Evolutionary conservation across 2,329 filamentous ascomycete species (phyloP), one percentile per base, ranked within the genome.

Genomic region (Aspergillus terreus): DNA sequence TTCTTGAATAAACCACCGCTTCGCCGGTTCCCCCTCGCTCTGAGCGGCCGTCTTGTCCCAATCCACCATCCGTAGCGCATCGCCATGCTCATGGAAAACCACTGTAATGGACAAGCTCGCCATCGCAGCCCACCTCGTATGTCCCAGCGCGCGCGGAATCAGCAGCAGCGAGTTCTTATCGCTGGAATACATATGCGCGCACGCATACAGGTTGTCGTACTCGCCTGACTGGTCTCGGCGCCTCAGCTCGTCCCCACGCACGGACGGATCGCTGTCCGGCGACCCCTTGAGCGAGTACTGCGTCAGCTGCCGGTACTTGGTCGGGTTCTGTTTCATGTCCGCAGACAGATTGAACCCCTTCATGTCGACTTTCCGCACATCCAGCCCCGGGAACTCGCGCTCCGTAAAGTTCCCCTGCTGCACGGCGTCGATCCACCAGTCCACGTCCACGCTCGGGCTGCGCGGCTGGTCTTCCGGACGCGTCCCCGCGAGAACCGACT

Each of bases 131-230:
- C 68, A 74, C 6, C 63, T 55, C 35, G 71, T 64, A 21, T 75
- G 64, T 0, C 73, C 73, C n/a, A 78, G 61, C 14, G 79, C 75
- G 19, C 78, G 78, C 2, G 77, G 71, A 2, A 82, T 73, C 42
- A 81, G 64, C 62, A 78, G 76, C 11, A 82, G 65, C 15, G 77
- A 78, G 51, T 83, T 83, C 21, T 77, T 74, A 57, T 83, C 81
- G 32, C 76, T 79, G 0, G 80, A 76, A 58, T 82, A 83, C 41
- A 82, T 68, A 62, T 84, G 81, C 3, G 79, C 80, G 57, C 78
- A 81, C 1, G 79, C 76, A 56, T 83, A 80, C 15, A 83, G 63
- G 56, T 83, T 83, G 30, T 78, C 73, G 46, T 63, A 70, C 54
- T 63, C 69, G 52, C 61, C 73, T 12, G 47, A 66, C 47, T 60